A percentile compares a stretch with the other conserved stretches of the same genome.
phyloP scores from a whole-genome alignment of 805 yeast genomes.

The Candida manassasensis region DNA sequence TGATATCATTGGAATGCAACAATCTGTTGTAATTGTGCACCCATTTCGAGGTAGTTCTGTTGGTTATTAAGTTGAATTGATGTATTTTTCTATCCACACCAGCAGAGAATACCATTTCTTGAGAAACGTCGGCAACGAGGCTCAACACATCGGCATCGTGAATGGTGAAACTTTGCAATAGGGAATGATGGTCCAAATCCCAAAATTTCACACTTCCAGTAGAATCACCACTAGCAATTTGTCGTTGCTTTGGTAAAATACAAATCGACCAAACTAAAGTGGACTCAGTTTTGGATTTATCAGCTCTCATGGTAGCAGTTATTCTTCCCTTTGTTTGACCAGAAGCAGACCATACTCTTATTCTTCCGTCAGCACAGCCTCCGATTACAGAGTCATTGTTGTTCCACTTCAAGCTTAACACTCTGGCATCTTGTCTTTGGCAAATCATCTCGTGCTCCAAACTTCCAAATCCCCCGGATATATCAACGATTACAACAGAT shows the following conservation, averaged over 20 bases:
- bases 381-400: conserved; percentile 66
- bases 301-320: conserved; percentile 85
- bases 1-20: conserved; percentile 81
- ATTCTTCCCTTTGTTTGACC: conserved; percentile 57
- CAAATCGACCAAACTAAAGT: conserved; percentile 88
- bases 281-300: conserved; percentile 77
- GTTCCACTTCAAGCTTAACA: conserved; percentile 75
- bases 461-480: conserved; percentile 82
- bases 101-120: conserved; percentile 71
- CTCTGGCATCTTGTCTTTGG: conserved; percentile 80
- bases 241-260: conserved; percentile 57
- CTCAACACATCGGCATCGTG: conserved; percentile 92
- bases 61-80: conserved; percentile 51
- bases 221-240: conserved; percentile 93
- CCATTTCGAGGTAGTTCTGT: conserved; percentile 53
- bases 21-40: conserved; percentile 69
- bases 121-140: conserved; percentile 54
- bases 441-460: conserved; percentile 72
- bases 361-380: conserved; percentile 93
- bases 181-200: conserved; percentile 75
- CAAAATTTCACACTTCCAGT: conserved; percentile 92
- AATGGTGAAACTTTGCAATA: conserved; percentile 72
- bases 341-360: conserved; percentile 70
- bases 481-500: conserved; percentile 73
- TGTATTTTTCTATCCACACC: conserved; percentile 93